Percentiles rank a stretch among this genome's conserved stretches.
Conservation (phyloP, 129 eudicot genomes). For the Saposhnikovia divaricata region DNA sequence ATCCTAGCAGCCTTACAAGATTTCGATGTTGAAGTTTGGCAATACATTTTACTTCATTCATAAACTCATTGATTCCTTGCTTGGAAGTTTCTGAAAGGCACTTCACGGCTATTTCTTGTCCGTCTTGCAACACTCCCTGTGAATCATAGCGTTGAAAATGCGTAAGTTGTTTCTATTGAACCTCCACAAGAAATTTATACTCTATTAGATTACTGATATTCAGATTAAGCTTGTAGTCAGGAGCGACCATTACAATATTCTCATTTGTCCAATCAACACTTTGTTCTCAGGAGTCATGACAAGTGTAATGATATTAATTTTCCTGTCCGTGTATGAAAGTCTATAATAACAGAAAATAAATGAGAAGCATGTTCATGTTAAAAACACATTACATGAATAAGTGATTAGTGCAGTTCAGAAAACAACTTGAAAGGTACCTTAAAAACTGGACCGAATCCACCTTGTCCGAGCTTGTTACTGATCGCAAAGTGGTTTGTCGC, state of each 20-base stretch:
- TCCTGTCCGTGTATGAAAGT: background rate
- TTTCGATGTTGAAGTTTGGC: slow-evolving; percentile 41
- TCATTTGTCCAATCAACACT: background rate
- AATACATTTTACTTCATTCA: slow-evolving; percentile 29
- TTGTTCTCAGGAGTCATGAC: background rate
- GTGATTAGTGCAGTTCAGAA: background rate
- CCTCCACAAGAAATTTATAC: background rate
- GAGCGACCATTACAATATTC: background rate
- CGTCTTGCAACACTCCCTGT: slow-evolving; percentile 41
- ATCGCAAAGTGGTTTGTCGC: slow-evolving; percentile 3
- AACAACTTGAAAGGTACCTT: background rate
- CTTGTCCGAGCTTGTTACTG: slow-evolving; percentile 8
- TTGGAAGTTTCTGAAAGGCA: slow-evolving; percentile 31
- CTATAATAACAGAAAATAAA: background rate
- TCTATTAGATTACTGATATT: background rate
- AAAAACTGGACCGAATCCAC: slow-evolving; percentile 9
- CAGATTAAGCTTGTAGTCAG: background rate
- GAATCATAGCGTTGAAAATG: background rate
- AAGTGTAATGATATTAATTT: background rate
- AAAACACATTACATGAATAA: background rate
- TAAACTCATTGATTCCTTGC: slow-evolving; percentile 32
- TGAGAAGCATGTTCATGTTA: background rate
- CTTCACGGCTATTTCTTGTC: slow-evolving; percentile 29
- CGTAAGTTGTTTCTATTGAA: background rate
- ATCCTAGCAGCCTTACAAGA: slow-evolving; percentile 43